Evolutionary conservation across 495 filamentous ascomycete genomes (phyloP).

Genomic region (Diplogelasinospora grovesii): DNA sequence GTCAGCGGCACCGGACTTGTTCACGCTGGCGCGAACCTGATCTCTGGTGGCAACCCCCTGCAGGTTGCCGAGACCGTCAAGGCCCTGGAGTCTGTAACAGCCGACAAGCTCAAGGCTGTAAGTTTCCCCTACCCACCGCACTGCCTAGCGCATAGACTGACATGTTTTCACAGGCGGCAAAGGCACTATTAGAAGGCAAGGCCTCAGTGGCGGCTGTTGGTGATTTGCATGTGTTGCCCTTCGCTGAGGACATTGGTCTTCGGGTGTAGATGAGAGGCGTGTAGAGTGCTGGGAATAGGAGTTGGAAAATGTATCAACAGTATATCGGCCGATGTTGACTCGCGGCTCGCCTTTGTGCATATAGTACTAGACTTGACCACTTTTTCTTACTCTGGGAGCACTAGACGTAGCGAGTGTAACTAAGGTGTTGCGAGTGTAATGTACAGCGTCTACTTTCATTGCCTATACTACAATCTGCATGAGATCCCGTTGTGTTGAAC

Average conservation of each 20-base stretch:
- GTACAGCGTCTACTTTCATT: no score
- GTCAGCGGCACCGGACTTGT: constrained; percentile 63
- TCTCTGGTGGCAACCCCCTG: constrained; percentile 76
- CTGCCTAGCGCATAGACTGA: constrained; percentile 15
- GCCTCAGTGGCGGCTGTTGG: constrained; percentile 82
- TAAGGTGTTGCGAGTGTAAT: no score
- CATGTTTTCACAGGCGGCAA: constrained; percentile 60
- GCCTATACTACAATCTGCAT: no score
- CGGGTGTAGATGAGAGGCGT: constrained; percentile 61
- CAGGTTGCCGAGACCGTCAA: constrained; percentile 78
- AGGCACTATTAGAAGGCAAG: constrained; percentile 78
- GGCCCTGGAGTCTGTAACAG: constrained; percentile 70
- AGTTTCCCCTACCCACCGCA: constrained; percentile 30
- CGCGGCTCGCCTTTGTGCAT: constrained; percentile 42
- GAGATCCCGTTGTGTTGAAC: no score
- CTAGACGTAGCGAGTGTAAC: no score
- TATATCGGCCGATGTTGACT: constrained; percentile 32
- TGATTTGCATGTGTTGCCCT: constrained; percentile 83
- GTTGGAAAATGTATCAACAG: constrained; percentile 45
- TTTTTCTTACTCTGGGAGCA: no score
- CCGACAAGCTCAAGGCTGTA: constrained; percentile 82
- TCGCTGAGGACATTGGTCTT: constrained; percentile 87
- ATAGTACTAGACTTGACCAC: constrained; percentile 40
- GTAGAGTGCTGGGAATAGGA: constrained; percentile 14
- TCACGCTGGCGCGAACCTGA: constrained; percentile 46